phyloP scores from a whole-genome alignment of 768 basidiomycete genomes.

The Royoungia palumana region DNA sequence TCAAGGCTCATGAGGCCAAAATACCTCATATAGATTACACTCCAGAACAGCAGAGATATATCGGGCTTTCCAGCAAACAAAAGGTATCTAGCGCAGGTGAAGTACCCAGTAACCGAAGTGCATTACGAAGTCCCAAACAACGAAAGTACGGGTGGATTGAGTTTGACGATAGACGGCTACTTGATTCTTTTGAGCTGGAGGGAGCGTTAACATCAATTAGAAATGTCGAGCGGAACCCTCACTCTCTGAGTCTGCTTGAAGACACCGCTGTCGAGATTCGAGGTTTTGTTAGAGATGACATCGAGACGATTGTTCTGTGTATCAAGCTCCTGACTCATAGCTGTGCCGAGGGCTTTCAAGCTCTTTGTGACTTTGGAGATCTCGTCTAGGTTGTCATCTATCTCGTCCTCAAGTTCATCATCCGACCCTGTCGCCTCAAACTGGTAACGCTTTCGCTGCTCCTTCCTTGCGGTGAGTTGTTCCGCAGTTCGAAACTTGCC shows the following conservation, averaged over 20 bases:
- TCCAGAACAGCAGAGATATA: neutral
- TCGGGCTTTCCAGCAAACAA: neutral
- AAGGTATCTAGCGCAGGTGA: slow-evolving; percentile 19
- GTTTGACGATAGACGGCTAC: slow-evolving; percentile 23
- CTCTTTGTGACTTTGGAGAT: slow-evolving; percentile 73
- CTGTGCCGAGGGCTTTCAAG: slow-evolving; percentile 72
- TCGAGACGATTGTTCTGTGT: slow-evolving; percentile 80
- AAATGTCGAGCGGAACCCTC: slow-evolving; percentile 25
- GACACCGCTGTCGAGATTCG: slow-evolving; percentile 68
- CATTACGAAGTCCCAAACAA: neutral
- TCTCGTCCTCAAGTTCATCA: slow-evolving; percentile 91
- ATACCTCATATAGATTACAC: no score
- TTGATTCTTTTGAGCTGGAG: slow-evolving; percentile 60
- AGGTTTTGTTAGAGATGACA: slow-evolving; percentile 75
- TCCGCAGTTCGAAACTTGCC: slow-evolving; percentile 47
- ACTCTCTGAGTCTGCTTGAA: slow-evolving; percentile 82
- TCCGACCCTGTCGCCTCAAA: slow-evolving; percentile 90
- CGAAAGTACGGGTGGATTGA: neutral
- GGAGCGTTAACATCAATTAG: slow-evolving; percentile 4
- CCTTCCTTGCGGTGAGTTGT: slow-evolving; percentile 55
- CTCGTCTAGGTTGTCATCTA: slow-evolving; percentile 90
- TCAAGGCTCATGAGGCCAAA: no score
- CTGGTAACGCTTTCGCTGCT: slow-evolving; percentile 79
- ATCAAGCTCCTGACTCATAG: slow-evolving; percentile 88
- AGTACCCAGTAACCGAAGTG: neutral